Evolutionary conservation across 2,329 filamentous ascomycete species (phyloP), one percentile per base, ranked within the genome.

Genomic region (Pezicula neosporulosa): DNA sequence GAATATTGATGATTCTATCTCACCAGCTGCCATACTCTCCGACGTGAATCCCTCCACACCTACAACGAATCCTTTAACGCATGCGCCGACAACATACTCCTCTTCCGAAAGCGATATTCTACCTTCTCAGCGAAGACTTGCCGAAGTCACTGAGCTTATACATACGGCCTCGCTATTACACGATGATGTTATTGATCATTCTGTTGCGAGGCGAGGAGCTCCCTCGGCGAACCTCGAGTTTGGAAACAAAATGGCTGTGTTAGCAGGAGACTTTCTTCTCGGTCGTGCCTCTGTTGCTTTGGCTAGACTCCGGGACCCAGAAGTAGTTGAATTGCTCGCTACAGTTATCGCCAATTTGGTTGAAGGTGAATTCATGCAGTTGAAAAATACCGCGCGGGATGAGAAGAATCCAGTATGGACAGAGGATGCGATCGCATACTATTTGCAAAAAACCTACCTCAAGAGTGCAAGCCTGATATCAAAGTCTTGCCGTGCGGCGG

Each of bases 361-460:
- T 18, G 94, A 99, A 73, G 94, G 94, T 66, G 94, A 99, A 72
- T 97, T 99, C 75, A 99, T 99, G 94, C 94, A 99, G 76, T 77
- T 99, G 62, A 95, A 96, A 75, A 99, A 99, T 71, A 97, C 94
- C 1, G 89, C 89, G 43, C 79, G 82, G 58, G 93, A 97, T 67
- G 93, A 97, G 76, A 78, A 81, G 58, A 86, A 89, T 60, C 93
- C 93, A 1, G 75, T 80, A 9, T 97, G 89, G 82, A 94, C 87
- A 2, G 90, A 97, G 64, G 89, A 96, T 48, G 89, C 91, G 1
- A 81, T 99, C 55, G 81, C 84, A 24, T 97, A 99, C 73, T 99
- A 99, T 68, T 77, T 99, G 47, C 90, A 97, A 68, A 99, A 99
- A 79, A 99, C 94, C 27, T 99, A 99, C 66, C 81, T 99, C 60